Conservation (phyloP, 441 rosid species). For the Francoa sonchifolia region DNA sequence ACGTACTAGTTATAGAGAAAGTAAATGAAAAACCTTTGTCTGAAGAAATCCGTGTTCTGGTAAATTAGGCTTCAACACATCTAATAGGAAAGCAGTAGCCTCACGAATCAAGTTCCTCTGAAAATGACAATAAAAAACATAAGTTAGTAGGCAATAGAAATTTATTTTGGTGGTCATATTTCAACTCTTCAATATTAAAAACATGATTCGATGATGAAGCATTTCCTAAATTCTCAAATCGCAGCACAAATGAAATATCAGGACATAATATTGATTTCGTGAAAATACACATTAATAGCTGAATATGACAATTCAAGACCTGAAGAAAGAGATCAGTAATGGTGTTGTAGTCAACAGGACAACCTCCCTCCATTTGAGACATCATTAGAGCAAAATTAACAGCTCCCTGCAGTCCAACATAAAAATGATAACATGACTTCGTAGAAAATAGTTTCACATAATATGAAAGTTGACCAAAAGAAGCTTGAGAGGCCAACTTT, state of each 20-base stretch:
- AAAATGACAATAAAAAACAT: not conserved
- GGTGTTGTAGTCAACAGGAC: slow-evolving; percentile 95
- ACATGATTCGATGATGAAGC: too few relatives aligned
- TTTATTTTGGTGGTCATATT: too few relatives aligned
- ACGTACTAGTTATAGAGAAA: slow-evolving; percentile 3
- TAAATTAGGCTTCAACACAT: slow-evolving; percentile 94
- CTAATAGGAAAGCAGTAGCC: slow-evolving; percentile 96
- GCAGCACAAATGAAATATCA: too few relatives aligned
- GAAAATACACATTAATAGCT: too few relatives aligned
- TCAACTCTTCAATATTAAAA: too few relatives aligned
- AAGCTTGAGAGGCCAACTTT: too few relatives aligned
- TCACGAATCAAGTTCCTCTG: slow-evolving; percentile 98
- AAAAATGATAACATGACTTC: not conserved
- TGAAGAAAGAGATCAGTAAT: slow-evolving; percentile 99
- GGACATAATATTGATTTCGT: too few relatives aligned
- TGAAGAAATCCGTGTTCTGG: slow-evolving; percentile 94
- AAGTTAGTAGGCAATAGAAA: too few relatives aligned
- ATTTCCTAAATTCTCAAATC: too few relatives aligned
- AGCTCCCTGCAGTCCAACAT: slow-evolving; percentile 69
- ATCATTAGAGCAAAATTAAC: slow-evolving; percentile 98
- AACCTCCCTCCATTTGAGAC: slow-evolving; percentile 99
- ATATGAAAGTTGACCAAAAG: not conserved
- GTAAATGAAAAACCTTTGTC: slow-evolving; percentile 52
- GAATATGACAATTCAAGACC: too few relatives aligned
- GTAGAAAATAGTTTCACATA: slow-evolving; percentile 1